A percentile compares a stretch with the other conserved stretches of the same genome.
phyloP scores from a whole-genome alignment of 306 rosid species.

The Lagenaria siceraria region DNA sequence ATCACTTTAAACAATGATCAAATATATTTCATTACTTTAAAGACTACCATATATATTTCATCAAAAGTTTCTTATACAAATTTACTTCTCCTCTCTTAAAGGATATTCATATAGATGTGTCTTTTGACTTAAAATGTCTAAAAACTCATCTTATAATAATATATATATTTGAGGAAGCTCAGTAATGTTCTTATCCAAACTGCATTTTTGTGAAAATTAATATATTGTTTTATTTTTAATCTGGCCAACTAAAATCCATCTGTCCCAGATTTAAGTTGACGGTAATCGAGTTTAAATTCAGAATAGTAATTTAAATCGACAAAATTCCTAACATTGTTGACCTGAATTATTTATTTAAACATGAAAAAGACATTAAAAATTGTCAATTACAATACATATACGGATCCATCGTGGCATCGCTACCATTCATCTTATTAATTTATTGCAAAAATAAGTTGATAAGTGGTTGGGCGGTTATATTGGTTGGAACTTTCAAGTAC shows the following conservation, averaged over 20 bases:
- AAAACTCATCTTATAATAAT: too few relatives aligned
- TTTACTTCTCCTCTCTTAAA: background rate
- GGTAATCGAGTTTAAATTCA: background rate
- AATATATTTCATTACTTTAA: too few relatives aligned
- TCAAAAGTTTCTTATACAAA: too few relatives aligned
- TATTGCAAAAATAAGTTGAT: background rate
- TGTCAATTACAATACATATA: background rate
- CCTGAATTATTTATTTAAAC: background rate
- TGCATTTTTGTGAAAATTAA: background rate
- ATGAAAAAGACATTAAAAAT: background rate
- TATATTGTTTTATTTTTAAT: background rate
- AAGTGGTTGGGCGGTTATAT: slow-evolving; percentile 7
- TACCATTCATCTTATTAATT: background rate
- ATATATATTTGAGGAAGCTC: background rate
- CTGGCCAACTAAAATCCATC: background rate
- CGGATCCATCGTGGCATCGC: background rate
- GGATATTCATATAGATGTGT: too few relatives aligned
- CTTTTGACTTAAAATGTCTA: too few relatives aligned
- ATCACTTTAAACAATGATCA: too few relatives aligned
- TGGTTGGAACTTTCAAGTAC: background rate
- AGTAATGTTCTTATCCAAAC: background rate
- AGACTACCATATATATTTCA: too few relatives aligned
- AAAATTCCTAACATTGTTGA: background rate
- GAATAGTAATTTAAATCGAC: background rate
- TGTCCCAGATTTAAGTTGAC: background rate